Conservation (phyloP, 2,329 filamentous ascomycete genomes). For the Colletotrichum higginsianum region DNA sequence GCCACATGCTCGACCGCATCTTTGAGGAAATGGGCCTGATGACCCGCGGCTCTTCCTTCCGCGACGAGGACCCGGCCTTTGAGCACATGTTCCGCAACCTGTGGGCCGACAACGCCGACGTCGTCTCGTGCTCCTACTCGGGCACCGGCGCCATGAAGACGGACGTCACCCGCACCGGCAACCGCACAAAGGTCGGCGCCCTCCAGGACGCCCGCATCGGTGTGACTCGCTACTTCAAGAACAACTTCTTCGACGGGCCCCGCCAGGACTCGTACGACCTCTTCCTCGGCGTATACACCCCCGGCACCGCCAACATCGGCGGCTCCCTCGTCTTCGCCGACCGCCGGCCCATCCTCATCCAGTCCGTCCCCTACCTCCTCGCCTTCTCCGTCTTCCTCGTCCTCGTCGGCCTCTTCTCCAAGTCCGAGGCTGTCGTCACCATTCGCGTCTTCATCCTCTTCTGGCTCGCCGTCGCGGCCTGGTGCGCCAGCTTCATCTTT, state of each 20-base stretch:
- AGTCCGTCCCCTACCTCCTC: conserved; percentile 93
- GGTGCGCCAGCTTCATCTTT: conserved; percentile 83
- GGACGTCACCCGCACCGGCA: conserved; percentile 94
- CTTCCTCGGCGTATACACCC: conserved; percentile 89
- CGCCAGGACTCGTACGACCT: conserved; percentile 96
- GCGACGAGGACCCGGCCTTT: conserved; percentile 83
- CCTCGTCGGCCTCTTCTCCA: conserved; percentile 80
- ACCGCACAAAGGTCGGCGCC: conserved; percentile 87
- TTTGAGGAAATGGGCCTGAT: conserved; percentile 88
- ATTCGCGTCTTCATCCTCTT: conserved; percentile 86
- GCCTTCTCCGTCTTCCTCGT: conserved; percentile 90
- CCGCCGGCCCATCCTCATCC: conserved; percentile 86
- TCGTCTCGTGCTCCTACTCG: conserved; percentile 92
- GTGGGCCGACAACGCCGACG: conserved; percentile 98
- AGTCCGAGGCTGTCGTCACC: conserved; percentile 81
- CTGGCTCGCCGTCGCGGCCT: conserved; percentile 79
- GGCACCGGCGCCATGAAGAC: conserved; percentile 98
- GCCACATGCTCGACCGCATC: conserved; percentile 90
- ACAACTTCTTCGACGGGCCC: conserved; percentile 96
- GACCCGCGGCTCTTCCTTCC: conserved; percentile 81
- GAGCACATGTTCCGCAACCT: conserved; percentile 95
- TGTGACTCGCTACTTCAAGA: conserved; percentile 88
- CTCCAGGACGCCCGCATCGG: conserved; percentile 91
- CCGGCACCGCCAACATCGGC: conserved; percentile 79
- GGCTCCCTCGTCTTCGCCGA: conserved; percentile 85